Percentiles rank a stretch among this genome's conserved stretches.
phyloP scores from a whole-genome alignment of 257 asterid species.

The Cruciata laevipes region DNA sequence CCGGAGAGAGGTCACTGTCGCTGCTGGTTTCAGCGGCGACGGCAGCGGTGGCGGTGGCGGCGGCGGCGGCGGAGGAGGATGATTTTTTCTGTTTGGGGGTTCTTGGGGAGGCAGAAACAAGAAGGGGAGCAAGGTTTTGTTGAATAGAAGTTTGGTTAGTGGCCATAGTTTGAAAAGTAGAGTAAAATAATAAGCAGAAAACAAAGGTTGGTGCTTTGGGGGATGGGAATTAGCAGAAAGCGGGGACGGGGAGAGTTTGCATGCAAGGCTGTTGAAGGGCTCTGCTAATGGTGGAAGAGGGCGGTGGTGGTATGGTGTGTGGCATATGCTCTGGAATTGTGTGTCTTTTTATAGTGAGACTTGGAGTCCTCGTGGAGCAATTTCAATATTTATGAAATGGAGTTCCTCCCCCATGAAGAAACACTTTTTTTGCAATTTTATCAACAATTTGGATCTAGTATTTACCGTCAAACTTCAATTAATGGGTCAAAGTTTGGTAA shows the following conservation, averaged over 20 bases:
- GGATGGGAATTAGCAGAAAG: conserved; percentile 25
- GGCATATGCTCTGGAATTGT: background rate
- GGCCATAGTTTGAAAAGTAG: conserved; percentile 46
- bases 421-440: background rate
- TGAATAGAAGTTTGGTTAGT: background rate
- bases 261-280: conserved; percentile 8
- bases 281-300: conserved; percentile 60
- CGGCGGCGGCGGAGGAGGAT: conserved; percentile 13
- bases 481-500: too few relatives aligned
- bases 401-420: conserved; percentile 4
- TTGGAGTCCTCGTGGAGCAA: background rate
- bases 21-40: background rate
- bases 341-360: background rate
- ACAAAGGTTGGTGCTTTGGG: background rate
- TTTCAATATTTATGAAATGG: background rate
- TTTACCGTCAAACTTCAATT: background rate
- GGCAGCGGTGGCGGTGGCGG: conserved; percentile 12
- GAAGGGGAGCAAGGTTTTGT: background rate
- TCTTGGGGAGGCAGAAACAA: background rate
- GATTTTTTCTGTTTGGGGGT: background rate
- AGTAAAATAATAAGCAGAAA: conserved; percentile 21
- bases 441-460: background rate
- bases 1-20: conserved; percentile 19
- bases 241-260: conserved; percentile 9
- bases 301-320: conserved; percentile 42